Percentiles rank a stretch among this genome's conserved stretches.
These are phyloP conservation scores for Hyaloscypha finlandica DNA, from an alignment of 495 filamentous ascomycete genomes.

Conservation along the genomic window DNA sequence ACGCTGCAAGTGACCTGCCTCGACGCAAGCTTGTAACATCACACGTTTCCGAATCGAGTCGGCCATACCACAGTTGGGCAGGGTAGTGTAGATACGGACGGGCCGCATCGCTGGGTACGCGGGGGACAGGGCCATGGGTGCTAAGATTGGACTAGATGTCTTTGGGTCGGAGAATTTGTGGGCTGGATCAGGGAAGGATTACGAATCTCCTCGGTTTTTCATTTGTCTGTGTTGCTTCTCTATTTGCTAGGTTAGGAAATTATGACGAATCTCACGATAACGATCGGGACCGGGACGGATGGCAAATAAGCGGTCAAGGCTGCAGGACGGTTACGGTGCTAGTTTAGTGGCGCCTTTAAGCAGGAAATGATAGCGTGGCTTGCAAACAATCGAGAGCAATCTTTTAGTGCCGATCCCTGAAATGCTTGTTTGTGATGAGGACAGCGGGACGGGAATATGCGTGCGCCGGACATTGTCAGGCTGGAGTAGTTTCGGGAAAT, in stretches of 20 bases:
- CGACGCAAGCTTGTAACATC: constrained; percentile 28
- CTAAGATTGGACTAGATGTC: background rate
- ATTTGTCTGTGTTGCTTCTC: constrained; percentile 12
- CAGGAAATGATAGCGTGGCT: constrained; percentile 13
- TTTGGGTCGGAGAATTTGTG: background rate
- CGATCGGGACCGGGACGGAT: constrained; percentile 3
- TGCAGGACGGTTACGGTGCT: constrained; percentile 2
- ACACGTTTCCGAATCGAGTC: constrained; percentile 7
- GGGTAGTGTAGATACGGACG: constrained; percentile 8
- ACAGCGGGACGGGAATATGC: constrained; percentile 3
- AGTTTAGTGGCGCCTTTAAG: background rate
- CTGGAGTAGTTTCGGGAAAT: background rate
- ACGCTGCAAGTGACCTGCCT: constrained; percentile 31
- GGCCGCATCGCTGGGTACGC: background rate
- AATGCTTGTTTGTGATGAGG: background rate
- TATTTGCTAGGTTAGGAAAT: constrained; percentile 18
- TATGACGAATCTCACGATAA: constrained; percentile 13
- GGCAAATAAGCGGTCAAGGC: constrained; percentile 13
- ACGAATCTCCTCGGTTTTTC: constrained; percentile 18
- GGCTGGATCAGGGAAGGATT: background rate
- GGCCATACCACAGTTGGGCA: background rate
- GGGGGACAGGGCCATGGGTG: background rate
- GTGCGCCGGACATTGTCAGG: background rate
- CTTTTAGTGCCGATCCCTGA: background rate
- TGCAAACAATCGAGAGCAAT: background rate